Evolutionary conservation across 169 alveolate species (phyloP), one percentile per base, ranked within the genome.

Genomic region (Eimeria acervulina): DNA sequence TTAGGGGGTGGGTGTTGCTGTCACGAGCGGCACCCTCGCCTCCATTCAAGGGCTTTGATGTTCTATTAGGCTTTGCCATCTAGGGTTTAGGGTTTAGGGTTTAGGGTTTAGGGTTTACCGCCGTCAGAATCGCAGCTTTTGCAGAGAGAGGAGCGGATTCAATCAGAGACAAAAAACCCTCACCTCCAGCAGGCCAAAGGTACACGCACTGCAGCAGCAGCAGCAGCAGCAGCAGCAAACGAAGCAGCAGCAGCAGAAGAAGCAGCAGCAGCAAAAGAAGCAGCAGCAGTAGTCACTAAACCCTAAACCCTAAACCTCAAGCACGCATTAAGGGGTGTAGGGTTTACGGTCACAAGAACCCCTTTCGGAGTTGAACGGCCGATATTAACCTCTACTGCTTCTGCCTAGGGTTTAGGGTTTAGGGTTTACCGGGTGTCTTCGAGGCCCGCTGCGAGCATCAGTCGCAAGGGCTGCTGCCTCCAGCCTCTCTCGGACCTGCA

Each of bases 141-240:
- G 89, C 89, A 1, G 89, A 78, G 21, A 78, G 89, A 19, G 89
- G 89, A 40, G 63, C 61, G 21, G 89, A 40, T n/a, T 78, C 89
- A 38, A 78, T 47, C 36, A 78, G 52, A 19, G 89, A 38, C 89
- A 78, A 40, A 44, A 78, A 42, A 6, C 89, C 89, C 33, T 78
- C 89, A 23, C 89, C 89, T 6, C 63, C 68, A 44, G 5, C 2
- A 33, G 44, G 40, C 89, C 89, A 78, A 4, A 44, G 6, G 38
- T 26, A 78, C 23, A 78, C 63, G 21, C 89, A 78, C 89, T 78
- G 66, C 89, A 78, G 89, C 89, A 78, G 33, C 89, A 78, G 63
- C 63, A 44, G 89, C 89, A 78, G 89, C 89, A 78, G 63, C 59
- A 78, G 33, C 12, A 8, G 40, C 78, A 66, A 40, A 3, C 12